Evolutionary conservation across 1,139 yeast species (phyloP).

Genomic region (Meyerozyma sp.): DNA sequence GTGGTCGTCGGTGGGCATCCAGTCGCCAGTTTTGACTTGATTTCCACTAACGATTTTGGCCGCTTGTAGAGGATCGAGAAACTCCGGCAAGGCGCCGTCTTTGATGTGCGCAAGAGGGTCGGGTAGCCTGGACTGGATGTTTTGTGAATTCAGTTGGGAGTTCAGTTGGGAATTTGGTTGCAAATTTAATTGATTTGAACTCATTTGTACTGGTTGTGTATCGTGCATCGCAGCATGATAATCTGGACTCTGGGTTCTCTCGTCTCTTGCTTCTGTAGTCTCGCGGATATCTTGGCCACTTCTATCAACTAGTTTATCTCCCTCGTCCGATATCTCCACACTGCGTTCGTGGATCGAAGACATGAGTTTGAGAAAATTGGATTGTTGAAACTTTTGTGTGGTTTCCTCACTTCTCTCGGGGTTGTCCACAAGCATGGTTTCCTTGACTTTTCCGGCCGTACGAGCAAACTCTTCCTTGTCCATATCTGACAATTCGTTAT

Average conservation of each 20-base stretch:
- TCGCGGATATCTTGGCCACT: conserved; percentile 15
- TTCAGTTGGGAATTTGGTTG: no score
- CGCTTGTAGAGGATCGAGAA: conserved; percentile 31
- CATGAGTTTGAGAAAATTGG: conserved; percentile 40
- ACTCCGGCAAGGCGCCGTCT: conserved; percentile 29
- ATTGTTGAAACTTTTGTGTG: conserved; percentile 30
- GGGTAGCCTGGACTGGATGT: conserved; percentile 17
- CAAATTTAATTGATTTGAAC: no score
- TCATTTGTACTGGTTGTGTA: neutral
- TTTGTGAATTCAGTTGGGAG: no score
- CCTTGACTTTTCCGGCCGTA: conserved; percentile 35
- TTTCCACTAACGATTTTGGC: conserved; percentile 40
- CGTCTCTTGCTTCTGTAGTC: no score
- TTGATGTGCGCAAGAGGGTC: conserved; percentile 44
- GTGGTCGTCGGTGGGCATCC: conserved; percentile 33
- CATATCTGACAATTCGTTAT: conserved; percentile 4
- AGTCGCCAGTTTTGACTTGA: conserved; percentile 29
- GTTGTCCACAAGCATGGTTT: conserved; percentile 21
- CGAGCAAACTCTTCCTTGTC: conserved; percentile 38
- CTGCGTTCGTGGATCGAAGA: conserved; percentile 29
- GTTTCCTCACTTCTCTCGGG: conserved; percentile 19
- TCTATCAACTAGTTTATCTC: conserved; percentile 33
- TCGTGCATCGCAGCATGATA: conserved; percentile 6
- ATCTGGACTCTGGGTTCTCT: neutral
- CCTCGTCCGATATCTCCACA: conserved; percentile 31